Percentiles rank a stretch among this genome's conserved stretches.
Conservation (phyloP, 148 eudicot species). For the Suaeda aralocaspica region DNA sequence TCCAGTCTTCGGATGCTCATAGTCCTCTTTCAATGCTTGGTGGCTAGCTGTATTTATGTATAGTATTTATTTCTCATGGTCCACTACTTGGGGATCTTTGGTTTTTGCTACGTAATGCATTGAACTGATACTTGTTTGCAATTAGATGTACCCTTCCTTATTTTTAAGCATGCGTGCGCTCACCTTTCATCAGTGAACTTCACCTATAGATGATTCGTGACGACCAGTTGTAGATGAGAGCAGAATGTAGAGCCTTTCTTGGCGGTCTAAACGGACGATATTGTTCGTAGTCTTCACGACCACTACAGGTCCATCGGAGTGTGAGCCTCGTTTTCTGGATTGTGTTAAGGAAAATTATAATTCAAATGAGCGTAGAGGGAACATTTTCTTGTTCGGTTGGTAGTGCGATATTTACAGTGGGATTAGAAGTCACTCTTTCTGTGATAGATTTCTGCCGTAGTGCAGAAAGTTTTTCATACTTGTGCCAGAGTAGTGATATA, state of each 20-base stretch:
- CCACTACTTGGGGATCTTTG: neutral
- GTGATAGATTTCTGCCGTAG: neutral
- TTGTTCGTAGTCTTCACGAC: too few relatives aligned
- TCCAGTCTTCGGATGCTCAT: neutral
- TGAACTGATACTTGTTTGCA: neutral
- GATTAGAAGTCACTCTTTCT: neutral
- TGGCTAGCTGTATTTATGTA: neutral
- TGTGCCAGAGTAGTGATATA: too few relatives aligned
- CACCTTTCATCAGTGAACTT: too few relatives aligned
- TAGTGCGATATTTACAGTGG: too few relatives aligned
- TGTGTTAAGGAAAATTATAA: neutral
- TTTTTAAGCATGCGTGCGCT: neutral
- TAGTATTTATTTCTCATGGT: neutral
- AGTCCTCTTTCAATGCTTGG: neutral
- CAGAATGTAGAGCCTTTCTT: too few relatives aligned
- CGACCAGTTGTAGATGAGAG: neutral
- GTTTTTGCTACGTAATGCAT: neutral
- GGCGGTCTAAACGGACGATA: too few relatives aligned
- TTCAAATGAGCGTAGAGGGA: neutral
- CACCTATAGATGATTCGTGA: neutral
- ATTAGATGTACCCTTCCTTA: neutral
- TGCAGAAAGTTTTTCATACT: neutral
- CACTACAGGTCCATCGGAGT: neutral
- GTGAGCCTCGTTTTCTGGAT: neutral
- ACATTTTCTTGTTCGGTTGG: neutral